These are phyloP conservation scores for Phialocephala sp. DNA, from an alignment of 2,329 filamentous ascomycete genomes.

Conservation along the genomic window DNA sequence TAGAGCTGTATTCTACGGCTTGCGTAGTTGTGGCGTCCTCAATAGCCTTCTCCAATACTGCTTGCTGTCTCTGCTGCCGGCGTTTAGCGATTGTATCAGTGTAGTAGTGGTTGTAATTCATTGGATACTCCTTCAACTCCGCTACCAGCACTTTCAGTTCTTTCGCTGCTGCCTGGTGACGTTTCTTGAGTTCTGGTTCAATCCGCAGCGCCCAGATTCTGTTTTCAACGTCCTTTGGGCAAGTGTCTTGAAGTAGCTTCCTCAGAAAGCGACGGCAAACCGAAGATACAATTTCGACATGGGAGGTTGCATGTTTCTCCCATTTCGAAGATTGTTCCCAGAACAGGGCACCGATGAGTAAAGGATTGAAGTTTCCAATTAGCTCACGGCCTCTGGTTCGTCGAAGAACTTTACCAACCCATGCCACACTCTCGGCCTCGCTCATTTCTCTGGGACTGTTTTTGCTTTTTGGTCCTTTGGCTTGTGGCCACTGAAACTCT, in stretches of 20 bases:
- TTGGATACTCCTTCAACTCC: slow-evolving; percentile 41
- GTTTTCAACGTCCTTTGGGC: slow-evolving; percentile 31
- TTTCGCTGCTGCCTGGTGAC: slow-evolving; percentile 25
- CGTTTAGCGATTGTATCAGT: slow-evolving; percentile 41
- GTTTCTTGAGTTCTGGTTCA: slow-evolving; percentile 27
- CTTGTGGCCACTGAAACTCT: background rate
- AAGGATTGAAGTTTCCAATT: slow-evolving; percentile 47
- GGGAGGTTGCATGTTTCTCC: slow-evolving; percentile 39
- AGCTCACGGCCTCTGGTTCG: slow-evolving; percentile 44
- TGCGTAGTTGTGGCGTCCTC: background rate
- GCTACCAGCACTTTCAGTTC: slow-evolving; percentile 41
- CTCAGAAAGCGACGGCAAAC: slow-evolving; percentile 33
- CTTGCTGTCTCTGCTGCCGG: slow-evolving; percentile 25
- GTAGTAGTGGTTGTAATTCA: slow-evolving; percentile 48
- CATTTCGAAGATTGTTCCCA: slow-evolving; percentile 47
- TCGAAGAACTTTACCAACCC: slow-evolving; percentile 33
- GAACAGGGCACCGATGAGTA: slow-evolving; percentile 48
- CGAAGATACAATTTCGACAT: slow-evolving; percentile 31
- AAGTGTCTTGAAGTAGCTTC: slow-evolving; percentile 30
- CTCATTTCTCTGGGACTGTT: slow-evolving; percentile 34
- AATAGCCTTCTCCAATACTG: background rate
- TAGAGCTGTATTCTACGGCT: too few relatives aligned
- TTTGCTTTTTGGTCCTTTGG: slow-evolving; percentile 15
- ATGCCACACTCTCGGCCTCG: slow-evolving; percentile 34
- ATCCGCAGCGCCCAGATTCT: slow-evolving; percentile 29